These are phyloP conservation scores for Arthrobotrys pseudoclavata DNA, from an alignment of 2,329 filamentous ascomycete species.

Conservation along the genomic window DNA sequence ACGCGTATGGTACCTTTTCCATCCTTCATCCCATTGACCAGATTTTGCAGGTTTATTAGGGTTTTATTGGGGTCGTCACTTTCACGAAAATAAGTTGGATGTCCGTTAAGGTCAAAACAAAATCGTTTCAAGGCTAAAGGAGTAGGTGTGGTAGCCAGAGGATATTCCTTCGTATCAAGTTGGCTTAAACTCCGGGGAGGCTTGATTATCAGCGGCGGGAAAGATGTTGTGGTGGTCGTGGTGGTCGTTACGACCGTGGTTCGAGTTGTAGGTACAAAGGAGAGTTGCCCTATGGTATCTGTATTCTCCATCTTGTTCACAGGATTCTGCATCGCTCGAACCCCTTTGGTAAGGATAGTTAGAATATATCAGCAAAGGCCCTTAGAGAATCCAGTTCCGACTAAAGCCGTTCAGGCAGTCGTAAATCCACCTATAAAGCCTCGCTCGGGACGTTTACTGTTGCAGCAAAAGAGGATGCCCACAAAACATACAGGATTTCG, in stretches of 20 bases:
- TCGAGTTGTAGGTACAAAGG: constrained; percentile 64
- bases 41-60: constrained; percentile 66
- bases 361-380: constrained; percentile 1
- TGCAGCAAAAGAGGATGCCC: not conserved
- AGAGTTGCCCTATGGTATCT: constrained; percentile 63
- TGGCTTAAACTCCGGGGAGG: constrained; percentile 63
- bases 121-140: constrained; percentile 83
- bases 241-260: constrained; percentile 64
- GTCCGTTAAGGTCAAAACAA: constrained; percentile 77
- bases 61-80: constrained; percentile 72
- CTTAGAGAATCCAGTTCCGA: not conserved
- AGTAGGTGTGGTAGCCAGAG: constrained; percentile 84
- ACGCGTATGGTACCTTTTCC: constrained; percentile 63
- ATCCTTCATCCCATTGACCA: constrained; percentile 62
- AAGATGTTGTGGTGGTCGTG: constrained; percentile 64
- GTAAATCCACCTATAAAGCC: not conserved
- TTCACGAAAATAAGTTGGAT: constrained; percentile 75
- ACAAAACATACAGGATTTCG: constrained; percentile 10
- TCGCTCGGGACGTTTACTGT: not conserved
- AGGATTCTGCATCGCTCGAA: constrained; percentile 33
- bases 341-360: not conserved
- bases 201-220: constrained; percentile 63
- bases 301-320: constrained; percentile 43
- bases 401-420: not conserved
- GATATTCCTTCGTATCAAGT: constrained; percentile 90